A percentile compares a stretch with the other conserved stretches of the same genome.
These are phyloP conservation scores for Picea abies DNA, from an alignment of 83 land plant genomes.

Conservation along the genomic window DNA sequence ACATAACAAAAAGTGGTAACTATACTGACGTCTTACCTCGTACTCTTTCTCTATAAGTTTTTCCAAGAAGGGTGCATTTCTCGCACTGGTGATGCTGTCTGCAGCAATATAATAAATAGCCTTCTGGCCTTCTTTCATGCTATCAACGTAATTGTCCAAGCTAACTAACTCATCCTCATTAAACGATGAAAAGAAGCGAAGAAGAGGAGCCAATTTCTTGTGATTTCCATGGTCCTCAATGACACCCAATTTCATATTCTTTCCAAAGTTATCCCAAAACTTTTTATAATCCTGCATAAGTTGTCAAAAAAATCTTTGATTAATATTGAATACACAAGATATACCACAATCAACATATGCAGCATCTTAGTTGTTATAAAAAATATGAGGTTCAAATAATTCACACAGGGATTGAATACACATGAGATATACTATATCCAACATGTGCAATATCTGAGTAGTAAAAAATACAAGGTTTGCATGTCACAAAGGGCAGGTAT, in stretches of 20 bases:
- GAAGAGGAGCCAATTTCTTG: conserved; percentile 82
- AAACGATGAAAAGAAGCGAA: conserved; percentile 84
- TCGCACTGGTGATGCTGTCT: conserved; percentile 90
- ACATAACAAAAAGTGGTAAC: background rate
- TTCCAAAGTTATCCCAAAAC: conserved; percentile 96
- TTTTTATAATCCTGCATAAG: conserved; percentile 83
- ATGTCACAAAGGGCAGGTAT: too few relatives aligned
- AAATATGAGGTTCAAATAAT: too few relatives aligned
- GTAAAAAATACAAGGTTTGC: too few relatives aligned
- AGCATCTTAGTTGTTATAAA: too few relatives aligned
- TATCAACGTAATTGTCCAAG: conserved; percentile 83
- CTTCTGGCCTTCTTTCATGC: conserved; percentile 92
- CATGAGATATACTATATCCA: too few relatives aligned
- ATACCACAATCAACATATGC: too few relatives aligned
- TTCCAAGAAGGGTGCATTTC: conserved; percentile 94
- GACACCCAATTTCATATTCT: conserved; percentile 91
- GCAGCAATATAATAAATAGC: conserved; percentile 93
- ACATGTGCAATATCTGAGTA: too few relatives aligned
- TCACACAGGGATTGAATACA: too few relatives aligned
- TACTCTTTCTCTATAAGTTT: conserved; percentile 81
- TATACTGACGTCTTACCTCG: conserved; percentile 56
- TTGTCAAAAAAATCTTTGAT: too few relatives aligned
- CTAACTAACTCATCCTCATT: conserved; percentile 78
- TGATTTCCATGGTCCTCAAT: conserved; percentile 94
- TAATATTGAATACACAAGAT: too few relatives aligned